Percentiles rank a stretch among this genome's conserved stretches.
phyloP scores from a whole-genome alignment of 148 eudicot species.

The Oxyria digyna region DNA sequence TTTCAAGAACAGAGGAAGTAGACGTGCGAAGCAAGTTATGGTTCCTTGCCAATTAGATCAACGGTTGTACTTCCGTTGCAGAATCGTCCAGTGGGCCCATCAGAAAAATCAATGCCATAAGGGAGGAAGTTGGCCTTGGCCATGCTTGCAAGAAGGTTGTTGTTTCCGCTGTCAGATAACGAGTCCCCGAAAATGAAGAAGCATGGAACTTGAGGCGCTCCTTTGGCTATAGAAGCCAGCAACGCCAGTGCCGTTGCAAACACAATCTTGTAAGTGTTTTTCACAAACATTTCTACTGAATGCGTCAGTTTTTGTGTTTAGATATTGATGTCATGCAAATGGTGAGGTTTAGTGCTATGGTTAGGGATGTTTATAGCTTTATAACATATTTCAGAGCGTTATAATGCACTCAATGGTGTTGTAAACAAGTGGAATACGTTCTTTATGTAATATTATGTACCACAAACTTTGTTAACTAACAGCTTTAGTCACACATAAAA shows the following conservation, averaged over 20 bases:
- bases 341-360: too few species aligned
- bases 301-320: too few species aligned
- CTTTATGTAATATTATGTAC: neutral
- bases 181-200: slow-evolving; percentile 36
- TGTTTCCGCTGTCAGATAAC: slow-evolving; percentile 33
- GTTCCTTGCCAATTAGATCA: slow-evolving; percentile 26
- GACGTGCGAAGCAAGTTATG: neutral
- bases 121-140: slow-evolving; percentile 30
- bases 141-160: slow-evolving; percentile 18
- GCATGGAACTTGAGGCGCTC: slow-evolving; percentile 28
- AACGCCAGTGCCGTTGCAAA: neutral
- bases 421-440: neutral
- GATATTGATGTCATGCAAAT: too few species aligned
- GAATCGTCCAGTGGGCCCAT: slow-evolving; percentile 32
- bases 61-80: slow-evolving; percentile 27
- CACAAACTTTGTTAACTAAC: neutral
- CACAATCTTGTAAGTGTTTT: neutral
- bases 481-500: neutral
- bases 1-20: neutral
- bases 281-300: neutral
- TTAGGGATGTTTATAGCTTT: too few species aligned
- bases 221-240: neutral
- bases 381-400: too few species aligned
- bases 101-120: slow-evolving; percentile 36
- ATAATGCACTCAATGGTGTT: too few species aligned